Evolutionary conservation across 305 asterid species (phyloP).

Genomic region (Rubia tinctorum): DNA sequence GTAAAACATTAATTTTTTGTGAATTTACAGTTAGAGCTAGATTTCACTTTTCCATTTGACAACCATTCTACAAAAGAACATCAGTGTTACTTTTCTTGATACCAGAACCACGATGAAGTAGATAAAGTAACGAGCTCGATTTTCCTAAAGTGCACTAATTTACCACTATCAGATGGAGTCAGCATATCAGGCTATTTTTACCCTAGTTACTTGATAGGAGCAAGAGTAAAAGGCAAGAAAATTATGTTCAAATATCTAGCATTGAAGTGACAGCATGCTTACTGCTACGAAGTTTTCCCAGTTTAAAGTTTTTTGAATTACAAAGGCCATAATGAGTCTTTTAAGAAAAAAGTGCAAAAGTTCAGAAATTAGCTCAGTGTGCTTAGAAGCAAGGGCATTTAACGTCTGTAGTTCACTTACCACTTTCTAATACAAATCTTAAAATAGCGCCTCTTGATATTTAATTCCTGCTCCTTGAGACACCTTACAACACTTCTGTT

Average conservation of each 20-base stretch:
- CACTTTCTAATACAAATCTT: constrained; percentile 38
- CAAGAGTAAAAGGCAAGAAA: not conserved
- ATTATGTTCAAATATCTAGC: not conserved
- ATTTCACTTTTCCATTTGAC: not conserved
- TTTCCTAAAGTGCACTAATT: not conserved
- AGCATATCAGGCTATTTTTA: not conserved
- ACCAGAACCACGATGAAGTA: not conserved
- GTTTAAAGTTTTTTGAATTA: not conserved
- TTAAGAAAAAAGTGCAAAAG: not conserved
- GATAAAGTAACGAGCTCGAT: not conserved
- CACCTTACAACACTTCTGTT: constrained; percentile 52
- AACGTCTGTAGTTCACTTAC: constrained; percentile 17
- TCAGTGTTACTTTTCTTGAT: not conserved
- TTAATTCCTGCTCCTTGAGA: constrained; percentile 15
- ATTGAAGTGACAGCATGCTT: not conserved
- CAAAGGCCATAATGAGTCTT: not conserved
- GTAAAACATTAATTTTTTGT: not conserved
- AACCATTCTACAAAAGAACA: not conserved
- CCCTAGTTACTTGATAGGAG: not conserved
- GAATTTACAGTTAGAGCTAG: not conserved
- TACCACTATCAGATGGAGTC: too few species aligned
- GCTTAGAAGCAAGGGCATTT: not conserved
- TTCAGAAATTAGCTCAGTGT: not conserved
- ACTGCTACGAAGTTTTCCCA: not conserved
- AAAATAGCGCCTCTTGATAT: constrained; percentile 43